Percentiles rank a stretch among this genome's conserved stretches.
These are phyloP conservation scores for Thermomyces lanuginosus DNA, from an alignment of 2,329 filamentous ascomycete species.

Conservation along the genomic window DNA sequence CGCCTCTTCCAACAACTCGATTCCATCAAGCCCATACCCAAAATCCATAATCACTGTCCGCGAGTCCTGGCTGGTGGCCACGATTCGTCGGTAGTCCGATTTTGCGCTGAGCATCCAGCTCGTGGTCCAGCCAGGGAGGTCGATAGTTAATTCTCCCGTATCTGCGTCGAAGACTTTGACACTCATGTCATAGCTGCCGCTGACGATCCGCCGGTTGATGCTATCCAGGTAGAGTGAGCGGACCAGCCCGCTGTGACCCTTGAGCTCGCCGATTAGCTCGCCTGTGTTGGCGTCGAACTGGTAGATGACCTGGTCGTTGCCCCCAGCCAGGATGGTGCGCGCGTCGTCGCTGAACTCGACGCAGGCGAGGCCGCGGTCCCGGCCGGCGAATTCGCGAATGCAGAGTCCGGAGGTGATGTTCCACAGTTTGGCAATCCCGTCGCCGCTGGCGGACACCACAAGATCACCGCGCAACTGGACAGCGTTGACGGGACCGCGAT, in stretches of 20 bases:
- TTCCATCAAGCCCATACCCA: slow-evolving; percentile 42
- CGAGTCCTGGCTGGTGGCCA: slow-evolving; percentile 87
- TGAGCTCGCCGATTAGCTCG: slow-evolving; percentile 62
- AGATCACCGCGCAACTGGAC: slow-evolving; percentile 88
- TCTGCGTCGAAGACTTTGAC: slow-evolving; percentile 89
- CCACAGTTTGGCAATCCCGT: slow-evolving; percentile 89
- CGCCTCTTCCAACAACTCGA: slow-evolving; percentile 34
- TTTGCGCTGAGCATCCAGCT: slow-evolving; percentile 96
- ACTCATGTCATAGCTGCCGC: slow-evolving; percentile 85
- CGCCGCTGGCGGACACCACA: slow-evolving; percentile 83
- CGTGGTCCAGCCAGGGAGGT: slow-evolving; percentile 86
- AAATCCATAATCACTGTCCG: slow-evolving; percentile 92
- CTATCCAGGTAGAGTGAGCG: slow-evolving; percentile 83
- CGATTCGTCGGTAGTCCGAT: slow-evolving; percentile 84
- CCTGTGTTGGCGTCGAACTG: slow-evolving; percentile 91
- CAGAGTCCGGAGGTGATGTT: slow-evolving; percentile 77
- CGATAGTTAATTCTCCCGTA: slow-evolving; percentile 58
- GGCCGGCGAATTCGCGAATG: slow-evolving; percentile 76
- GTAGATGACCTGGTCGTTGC: slow-evolving; percentile 89
- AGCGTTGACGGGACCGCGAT: slow-evolving; percentile 85
- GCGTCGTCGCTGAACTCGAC: slow-evolving; percentile 93
- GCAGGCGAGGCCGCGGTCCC: slow-evolving; percentile 86
- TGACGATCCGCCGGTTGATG: slow-evolving; percentile 69
- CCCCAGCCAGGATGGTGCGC: slow-evolving; percentile 81
- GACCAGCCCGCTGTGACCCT: slow-evolving; percentile 71